Evolutionary conservation across 192 early-diverging fungal species (phyloP).

Genomic region (Geranomyces michiganensis): DNA sequence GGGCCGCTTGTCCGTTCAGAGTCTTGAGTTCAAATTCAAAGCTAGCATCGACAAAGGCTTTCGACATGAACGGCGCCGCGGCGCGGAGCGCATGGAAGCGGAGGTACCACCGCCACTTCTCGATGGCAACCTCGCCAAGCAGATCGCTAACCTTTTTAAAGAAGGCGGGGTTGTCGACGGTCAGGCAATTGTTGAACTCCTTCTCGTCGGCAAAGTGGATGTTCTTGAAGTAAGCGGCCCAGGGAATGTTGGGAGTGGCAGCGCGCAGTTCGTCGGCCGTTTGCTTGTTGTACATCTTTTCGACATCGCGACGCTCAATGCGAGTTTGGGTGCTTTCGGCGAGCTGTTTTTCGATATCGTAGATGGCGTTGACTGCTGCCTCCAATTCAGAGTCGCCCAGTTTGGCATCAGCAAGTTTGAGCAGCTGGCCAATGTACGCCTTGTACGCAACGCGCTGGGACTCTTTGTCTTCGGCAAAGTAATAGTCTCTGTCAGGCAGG

Average conservation of each 20-base stretch:
- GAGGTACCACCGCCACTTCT: not conserved
- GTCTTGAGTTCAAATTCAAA: not conserved
- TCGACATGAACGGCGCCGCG: not conserved
- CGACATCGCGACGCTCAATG: not conserved
- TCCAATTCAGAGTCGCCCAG: not conserved
- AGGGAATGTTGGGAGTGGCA: not conserved
- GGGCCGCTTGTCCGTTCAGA: not conserved
- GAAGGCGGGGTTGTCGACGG: not conserved
- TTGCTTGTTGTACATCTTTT: not conserved
- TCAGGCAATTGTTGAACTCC: not conserved
- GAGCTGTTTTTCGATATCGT: not conserved
- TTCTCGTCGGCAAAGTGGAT: not conserved
- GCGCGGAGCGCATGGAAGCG: not conserved
- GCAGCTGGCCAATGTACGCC: not conserved
- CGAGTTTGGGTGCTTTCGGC: not conserved
- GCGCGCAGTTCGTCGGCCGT: not conserved
- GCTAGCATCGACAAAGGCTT: constrained; percentile 1
- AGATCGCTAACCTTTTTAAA: not conserved
- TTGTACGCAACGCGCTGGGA: not conserved
- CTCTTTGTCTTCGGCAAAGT: constrained; percentile 4
- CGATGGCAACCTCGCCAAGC: not conserved
- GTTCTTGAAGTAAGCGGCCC: not conserved
- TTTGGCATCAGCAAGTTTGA: not conserved
- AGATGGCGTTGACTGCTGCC: not conserved
- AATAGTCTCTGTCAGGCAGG: constrained; percentile 10